Base-by-base conservation (phyloP, 192 early-diverging fungal genomes). In the Coemansia sp. region DNA sequence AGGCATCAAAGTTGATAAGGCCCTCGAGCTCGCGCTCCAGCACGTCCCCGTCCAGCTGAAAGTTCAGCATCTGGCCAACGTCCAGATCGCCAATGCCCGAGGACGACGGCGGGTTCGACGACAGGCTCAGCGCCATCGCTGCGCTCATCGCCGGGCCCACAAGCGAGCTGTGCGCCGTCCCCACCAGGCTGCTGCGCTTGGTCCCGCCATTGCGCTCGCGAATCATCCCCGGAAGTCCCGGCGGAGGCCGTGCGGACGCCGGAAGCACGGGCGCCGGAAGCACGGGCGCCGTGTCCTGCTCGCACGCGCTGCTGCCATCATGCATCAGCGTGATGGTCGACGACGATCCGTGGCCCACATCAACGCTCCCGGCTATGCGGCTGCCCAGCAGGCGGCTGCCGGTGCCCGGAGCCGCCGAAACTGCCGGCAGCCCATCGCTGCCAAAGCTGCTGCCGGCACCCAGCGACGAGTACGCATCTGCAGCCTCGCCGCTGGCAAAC, bases 271-370 rank as follows among this genome's bases (percentile, higher is more conserved):
- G 26, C 56, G 10, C 31, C 9, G 3, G 31, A 14, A 41, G 15
- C 5, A 33, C 5, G 19, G 6, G 43, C 41, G 14, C 15, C 46
- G 38, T 44, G 53, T 57, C 62, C 52, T 49, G 50, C 53, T 61
- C 61, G 36, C 48, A 45, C 42, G 61, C 36, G 51, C 68, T 65
- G 42, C 57, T 61, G 47, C 57, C 55, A 28, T 70, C 73, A 19
- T 70, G 66, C 67, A 70, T 77, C 16, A 77, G 45, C 37, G 67
- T 77, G 40, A 77, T 77, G 3, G 73, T 77, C 19, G 73, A 77
- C 33, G 73, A 77, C 26, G 73, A 77, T 16, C 68, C 68, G 43
- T 65, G 67, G 12, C 54, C 58, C 5, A 60, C 30, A 9, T 70
- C 62, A 23, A 49, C 9, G 40, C 30, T 21, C 6, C 38, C 44